Base-by-base conservation (phyloP, 2,329 filamentous ascomycete genomes). In the Beauveria rudraprayagi region DNA sequence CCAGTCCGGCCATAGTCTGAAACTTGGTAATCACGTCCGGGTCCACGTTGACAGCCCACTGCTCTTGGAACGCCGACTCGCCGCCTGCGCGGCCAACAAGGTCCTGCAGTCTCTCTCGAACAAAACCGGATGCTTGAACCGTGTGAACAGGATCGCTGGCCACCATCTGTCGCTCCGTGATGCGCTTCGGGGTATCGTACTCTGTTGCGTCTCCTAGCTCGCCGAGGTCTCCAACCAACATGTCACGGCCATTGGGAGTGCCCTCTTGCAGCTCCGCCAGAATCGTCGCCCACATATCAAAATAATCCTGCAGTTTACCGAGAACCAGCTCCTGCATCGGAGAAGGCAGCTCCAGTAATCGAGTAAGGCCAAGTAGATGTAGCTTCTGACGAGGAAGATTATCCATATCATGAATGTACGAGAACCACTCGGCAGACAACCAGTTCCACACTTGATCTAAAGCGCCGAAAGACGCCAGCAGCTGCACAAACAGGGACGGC, bases 11-110 rank as follows among this genome's bases (percentile, higher is more conserved):
- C 62, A 75, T 66, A 16, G 66, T 65, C 58, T 70, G 69, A 69
- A 92, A 93, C n/a, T 79, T 83, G 11, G 77, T 77, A 63, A 93
- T 67, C 17, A 92, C 82, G 62, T 92, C 86, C 66, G 80, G 80
- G 71, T 94, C 90, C 28, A 94, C 88, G 64, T 92, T 89, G n/a
- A 79, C 79, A 16, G 85, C 73, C 84, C 87, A 92, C 56, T 87
- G 80, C 60, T 83, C 79, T 70, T 87, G 80, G 70, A 94, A 93
- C 3, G 70, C 75, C 55, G 82, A 78, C 66, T 87, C 82, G 0
- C 89, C 89, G 2, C 90, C 90, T 4, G 78, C 78, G 4, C 78
- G 75, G 56, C 76, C 75, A 22, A 92, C 81, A 5, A 87, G 75
- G 16, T 78, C 76, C 61, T 83, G 77, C 40, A 94, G 70, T 58